These are phyloP conservation scores for Coffea canephora DNA, from an alignment of 257 asterid genomes.

Conservation along the genomic window DNA sequence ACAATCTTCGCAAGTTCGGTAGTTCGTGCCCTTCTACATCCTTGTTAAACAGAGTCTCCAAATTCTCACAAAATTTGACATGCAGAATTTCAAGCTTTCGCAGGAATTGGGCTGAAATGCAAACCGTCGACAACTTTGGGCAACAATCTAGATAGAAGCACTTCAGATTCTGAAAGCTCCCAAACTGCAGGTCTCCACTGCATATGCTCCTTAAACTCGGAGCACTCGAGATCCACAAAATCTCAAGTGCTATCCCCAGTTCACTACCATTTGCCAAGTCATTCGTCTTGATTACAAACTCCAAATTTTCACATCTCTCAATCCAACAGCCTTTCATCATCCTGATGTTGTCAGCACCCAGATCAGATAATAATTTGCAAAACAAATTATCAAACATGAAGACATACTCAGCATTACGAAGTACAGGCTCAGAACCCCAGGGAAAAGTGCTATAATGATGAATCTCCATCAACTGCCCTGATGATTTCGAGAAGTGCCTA, in stretches of 20 bases:
- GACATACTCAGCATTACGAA: not conserved
- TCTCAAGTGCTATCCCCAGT: not conserved
- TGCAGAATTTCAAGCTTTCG: too few species aligned
- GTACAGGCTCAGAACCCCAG: not conserved
- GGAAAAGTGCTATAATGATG: not conserved
- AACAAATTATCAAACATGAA: too few species aligned
- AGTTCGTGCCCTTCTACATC: too few species aligned
- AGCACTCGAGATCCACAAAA: slow-evolving; percentile 1
- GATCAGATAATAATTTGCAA: too few species aligned
- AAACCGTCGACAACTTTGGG: too few species aligned
- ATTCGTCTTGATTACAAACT: not conserved
- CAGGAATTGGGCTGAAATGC: too few species aligned
- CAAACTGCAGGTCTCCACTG: not conserved
- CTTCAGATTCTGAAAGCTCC: not conserved
- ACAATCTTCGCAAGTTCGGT: too few species aligned
- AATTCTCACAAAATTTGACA: too few species aligned
- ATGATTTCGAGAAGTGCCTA: not conserved
- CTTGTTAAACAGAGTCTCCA: too few species aligned
- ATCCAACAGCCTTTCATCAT: too few species aligned
- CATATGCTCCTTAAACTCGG: not conserved
- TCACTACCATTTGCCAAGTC: not conserved
- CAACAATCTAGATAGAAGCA: not conserved
- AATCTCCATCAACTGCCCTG: not conserved
- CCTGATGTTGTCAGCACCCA: too few species aligned
- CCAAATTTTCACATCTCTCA: not conserved